phyloP scores from a whole-genome alignment of 306 rosid genomes.

The Senna siamea region DNA sequence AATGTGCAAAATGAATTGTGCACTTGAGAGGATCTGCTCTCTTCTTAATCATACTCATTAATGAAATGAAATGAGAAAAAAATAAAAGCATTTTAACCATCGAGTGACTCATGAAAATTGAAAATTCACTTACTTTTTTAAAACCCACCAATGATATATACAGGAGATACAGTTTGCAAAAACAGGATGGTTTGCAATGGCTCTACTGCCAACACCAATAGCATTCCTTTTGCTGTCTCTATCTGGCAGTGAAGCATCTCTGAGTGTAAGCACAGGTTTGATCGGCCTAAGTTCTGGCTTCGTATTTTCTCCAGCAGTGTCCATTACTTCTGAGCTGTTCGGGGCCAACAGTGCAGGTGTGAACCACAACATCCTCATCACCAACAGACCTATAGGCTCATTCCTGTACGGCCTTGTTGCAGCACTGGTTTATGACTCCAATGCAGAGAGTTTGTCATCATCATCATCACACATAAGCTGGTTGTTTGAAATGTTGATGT shows the following conservation, averaged over 20 bases:
- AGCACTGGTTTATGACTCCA: constrained; percentile 66
- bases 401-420: constrained; percentile 63
- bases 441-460: constrained; percentile 39
- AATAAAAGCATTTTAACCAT: too few relatives aligned
- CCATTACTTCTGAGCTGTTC: constrained; percentile 56
- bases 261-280: constrained; percentile 45
- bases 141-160: neutral
- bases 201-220: constrained; percentile 52
- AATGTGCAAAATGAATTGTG: too few relatives aligned
- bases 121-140: too few relatives aligned
- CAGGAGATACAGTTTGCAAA: constrained; percentile 54
- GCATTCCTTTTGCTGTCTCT: constrained; percentile 50
- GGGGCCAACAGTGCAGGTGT: constrained; percentile 56
- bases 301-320: constrained; percentile 51
- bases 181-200: constrained; percentile 60
- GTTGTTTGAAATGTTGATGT: constrained; percentile 53
- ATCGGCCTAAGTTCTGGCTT: constrained; percentile 61
- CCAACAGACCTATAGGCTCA: constrained; percentile 61
- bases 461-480: neutral
- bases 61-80: too few relatives aligned
- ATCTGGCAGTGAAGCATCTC: constrained; percentile 41
- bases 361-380: constrained; percentile 63
- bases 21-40: too few relatives aligned
- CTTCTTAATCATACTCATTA: too few relatives aligned
- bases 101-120: too few relatives aligned